Evolutionary conservation across 1,139 yeast species (phyloP).

Genomic region (Hanseniaspora gamundiae): DNA sequence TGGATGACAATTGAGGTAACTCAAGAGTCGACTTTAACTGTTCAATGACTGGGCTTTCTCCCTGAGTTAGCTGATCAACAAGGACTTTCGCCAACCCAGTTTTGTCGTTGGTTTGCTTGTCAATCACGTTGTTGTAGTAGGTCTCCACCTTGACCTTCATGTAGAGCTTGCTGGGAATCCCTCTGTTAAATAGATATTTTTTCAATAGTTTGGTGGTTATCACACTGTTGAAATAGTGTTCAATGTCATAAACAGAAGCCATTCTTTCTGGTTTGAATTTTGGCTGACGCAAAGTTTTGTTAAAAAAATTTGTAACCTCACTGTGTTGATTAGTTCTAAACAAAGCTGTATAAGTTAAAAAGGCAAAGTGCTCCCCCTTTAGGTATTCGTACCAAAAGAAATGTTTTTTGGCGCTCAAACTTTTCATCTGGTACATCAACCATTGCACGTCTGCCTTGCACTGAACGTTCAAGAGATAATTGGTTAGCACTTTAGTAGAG

Average conservation of each 20-base stretch:
- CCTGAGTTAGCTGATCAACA: conserved; percentile 9
- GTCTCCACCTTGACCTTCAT: conserved; percentile 12
- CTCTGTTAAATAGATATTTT: not conserved
- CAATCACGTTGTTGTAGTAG: conserved; percentile 14
- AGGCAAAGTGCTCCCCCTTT: conserved; percentile 21
- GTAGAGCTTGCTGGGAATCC: conserved; percentile 3
- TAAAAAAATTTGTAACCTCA: conserved; percentile 11
- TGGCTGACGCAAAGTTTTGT: conserved; percentile 11
- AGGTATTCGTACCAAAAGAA: conserved; percentile 19
- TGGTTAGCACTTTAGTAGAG: conserved; percentile 23
- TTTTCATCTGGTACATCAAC: conserved; percentile 22
- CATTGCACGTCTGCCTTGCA: conserved; percentile 25
- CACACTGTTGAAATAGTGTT: conserved; percentile 15
- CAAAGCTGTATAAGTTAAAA: conserved; percentile 21
- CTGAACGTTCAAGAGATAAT: conserved; percentile 23
- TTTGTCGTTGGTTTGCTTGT: conserved; percentile 9
- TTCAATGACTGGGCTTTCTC: conserved; percentile 4
- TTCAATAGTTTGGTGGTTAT: conserved; percentile 8
- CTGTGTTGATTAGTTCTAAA: conserved; percentile 17
- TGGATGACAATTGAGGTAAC: conserved; percentile 11
- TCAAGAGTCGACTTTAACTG: conserved; percentile 12
- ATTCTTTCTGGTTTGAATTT: conserved; percentile 10
- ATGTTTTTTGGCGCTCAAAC: conserved; percentile 15
- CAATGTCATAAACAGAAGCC: conserved; percentile 15
- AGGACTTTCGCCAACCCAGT: conserved; percentile 18